Evolutionary conservation across 2,329 filamentous ascomycete genomes (phyloP).

Genomic region (Aspergillus fumigatus): DNA sequence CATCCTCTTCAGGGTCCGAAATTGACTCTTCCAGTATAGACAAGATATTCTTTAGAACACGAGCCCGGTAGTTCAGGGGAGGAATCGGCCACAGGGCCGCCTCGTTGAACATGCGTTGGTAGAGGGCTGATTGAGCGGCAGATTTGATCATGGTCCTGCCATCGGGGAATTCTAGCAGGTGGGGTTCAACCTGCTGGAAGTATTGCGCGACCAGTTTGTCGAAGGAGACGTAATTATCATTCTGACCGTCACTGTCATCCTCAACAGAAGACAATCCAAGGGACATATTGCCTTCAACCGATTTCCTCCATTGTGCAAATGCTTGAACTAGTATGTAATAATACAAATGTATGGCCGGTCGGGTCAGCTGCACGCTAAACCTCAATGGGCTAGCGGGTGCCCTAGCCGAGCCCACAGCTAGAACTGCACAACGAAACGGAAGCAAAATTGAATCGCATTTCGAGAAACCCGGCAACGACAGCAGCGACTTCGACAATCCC

Average conservation of each 20-base stretch:
- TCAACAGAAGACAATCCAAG: not conserved
- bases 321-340: not conserved
- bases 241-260: not conserved
- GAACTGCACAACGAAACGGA: slow-evolving; percentile 21
- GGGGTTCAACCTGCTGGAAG: slow-evolving; percentile 65
- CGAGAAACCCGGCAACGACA: slow-evolving; percentile 26
- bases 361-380: slow-evolving; percentile 12
- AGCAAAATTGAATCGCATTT: slow-evolving; percentile 35
- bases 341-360: not conserved
- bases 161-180: slow-evolving; percentile 60
- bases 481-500: slow-evolving; percentile 26
- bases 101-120: slow-evolving; percentile 61
- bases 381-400: slow-evolving; percentile 26
- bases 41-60: slow-evolving; percentile 69
- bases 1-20: slow-evolving; percentile 79
- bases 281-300: not conserved
- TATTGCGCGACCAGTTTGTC: slow-evolving; percentile 61
- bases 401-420: slow-evolving; percentile 42
- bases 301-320: not conserved
- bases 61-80: slow-evolving; percentile 64
- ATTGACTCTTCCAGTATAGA: slow-evolving; percentile 68
- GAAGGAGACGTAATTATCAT: slow-evolving; percentile 8
- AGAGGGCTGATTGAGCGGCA: slow-evolving; percentile 63
- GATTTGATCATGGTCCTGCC: slow-evolving; percentile 54
- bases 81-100: slow-evolving; percentile 54